Conservation (phyloP, 805 yeast species). For the Dipodascus geniculatus region DNA sequence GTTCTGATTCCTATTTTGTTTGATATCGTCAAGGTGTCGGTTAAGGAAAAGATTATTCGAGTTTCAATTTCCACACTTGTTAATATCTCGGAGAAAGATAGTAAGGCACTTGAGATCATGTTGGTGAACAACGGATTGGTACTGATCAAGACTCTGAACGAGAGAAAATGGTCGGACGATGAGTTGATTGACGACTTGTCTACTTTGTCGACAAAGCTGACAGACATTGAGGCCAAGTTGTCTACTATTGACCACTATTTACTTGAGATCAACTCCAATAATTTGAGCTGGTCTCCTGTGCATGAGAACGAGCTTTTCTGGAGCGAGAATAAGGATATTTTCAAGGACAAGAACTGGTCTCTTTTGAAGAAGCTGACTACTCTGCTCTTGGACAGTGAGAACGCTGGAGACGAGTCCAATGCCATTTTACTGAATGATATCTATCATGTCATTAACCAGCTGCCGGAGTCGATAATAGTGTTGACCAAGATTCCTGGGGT, state of each 20-base stretch:
- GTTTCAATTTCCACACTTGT: constrained; percentile 61
- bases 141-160: constrained; percentile 54
- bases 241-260: constrained; percentile 89
- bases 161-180: constrained; percentile 90
- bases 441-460: constrained; percentile 44
- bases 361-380: constrained; percentile 49
- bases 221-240: constrained; percentile 62
- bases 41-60: constrained; percentile 86
- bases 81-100: constrained; percentile 26
- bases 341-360: constrained; percentile 70
- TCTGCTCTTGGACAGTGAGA: constrained; percentile 18
- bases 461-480: constrained; percentile 48
- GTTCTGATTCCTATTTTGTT: constrained; percentile 35
- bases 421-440: constrained; percentile 43
- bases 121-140: constrained; percentile 67
- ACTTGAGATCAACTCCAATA: constrained; percentile 70
- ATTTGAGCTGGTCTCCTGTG: constrained; percentile 82
- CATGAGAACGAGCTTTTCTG: constrained; percentile 84
- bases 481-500: constrained; percentile 41
- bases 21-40: constrained; percentile 62
- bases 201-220: constrained; percentile 45
- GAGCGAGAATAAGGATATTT: constrained; percentile 66
- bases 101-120: constrained; percentile 46
- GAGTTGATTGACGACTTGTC: constrained; percentile 70
- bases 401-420: constrained; percentile 17